Conservation (phyloP, 2,329 filamentous ascomycete species). For the Escovopsis sp. region DNA sequence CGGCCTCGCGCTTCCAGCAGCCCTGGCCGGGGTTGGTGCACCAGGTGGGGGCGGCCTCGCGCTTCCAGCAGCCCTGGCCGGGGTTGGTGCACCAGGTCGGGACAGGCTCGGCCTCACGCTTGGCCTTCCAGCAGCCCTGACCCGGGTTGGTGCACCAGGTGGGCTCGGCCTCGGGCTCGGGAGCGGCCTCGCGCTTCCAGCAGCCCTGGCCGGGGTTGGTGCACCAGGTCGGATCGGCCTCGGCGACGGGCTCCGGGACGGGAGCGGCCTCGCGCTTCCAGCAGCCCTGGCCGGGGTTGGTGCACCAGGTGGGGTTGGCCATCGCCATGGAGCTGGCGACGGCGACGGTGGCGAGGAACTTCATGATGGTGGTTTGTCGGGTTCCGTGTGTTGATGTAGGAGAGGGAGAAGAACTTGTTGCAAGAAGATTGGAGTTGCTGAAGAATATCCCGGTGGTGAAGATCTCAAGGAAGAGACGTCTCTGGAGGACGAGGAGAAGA, state of each 20-base stretch:
- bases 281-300: conserved; percentile 3
- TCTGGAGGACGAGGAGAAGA: no score
- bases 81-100: conserved; percentile 14
- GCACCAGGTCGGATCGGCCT: conserved; percentile 7
- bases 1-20: conserved; percentile 18
- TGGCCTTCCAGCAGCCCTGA: conserved; percentile 14
- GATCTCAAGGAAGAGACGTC: no score
- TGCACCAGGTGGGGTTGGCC: conserved; percentile 6
- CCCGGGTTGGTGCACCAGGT: conserved; percentile 17
- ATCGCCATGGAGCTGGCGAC: conserved; percentile 8
- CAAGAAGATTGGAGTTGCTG: background rate
- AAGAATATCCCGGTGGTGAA: no score
- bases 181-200: conserved; percentile 18
- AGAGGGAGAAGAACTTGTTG: background rate
- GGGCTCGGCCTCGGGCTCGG: conserved; percentile 12
- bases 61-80: background rate
- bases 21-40: conserved; percentile 11
- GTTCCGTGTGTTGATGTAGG: background rate
- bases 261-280: conserved; percentile 8
- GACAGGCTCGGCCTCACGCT: conserved; percentile 22
- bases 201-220: conserved; percentile 23
- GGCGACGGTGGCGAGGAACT: conserved; percentile 13
- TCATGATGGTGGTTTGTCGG: conserved; percentile 10
- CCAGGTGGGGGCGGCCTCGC: background rate
- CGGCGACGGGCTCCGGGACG: conserved; percentile 7